Base-by-base conservation (phyloP, 768 basidiomycete species). In the Udeniomyces megalosporus region DNA sequence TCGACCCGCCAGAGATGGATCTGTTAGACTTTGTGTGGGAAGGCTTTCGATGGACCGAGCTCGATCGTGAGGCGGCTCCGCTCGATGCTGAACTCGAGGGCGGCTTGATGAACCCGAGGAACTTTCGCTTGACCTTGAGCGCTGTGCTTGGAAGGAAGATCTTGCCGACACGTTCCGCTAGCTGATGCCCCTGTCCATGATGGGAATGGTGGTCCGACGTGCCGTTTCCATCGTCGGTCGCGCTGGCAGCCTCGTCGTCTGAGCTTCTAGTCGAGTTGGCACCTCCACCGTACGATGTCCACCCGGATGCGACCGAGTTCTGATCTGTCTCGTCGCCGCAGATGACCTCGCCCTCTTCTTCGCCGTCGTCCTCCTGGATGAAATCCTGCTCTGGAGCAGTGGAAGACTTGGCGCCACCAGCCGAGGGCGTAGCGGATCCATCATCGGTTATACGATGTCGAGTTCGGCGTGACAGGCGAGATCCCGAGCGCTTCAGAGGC, bases 91-190 rank as follows among this genome's bases (percentile, higher is more conserved):
- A 58, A 20, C 56, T 52, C 1, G 63, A 53, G 51, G 62, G 50
- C 42, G 51, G 28, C 58, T 65, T 65, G 53, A 65, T 59, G 15
- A 65, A n/a, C 5, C 53, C 53, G 34, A 65, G 42, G 26, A 65
- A 42, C 34, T 60, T 59, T 20, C 46, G 38, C 53, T 65, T 65
- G 31, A 47, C 63, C 28, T 65, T 65, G 45, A 65, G 51, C 1
- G 57, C 63, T 2, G 63, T 59, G 32, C 50, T 53, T 7, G 63
- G 63, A 15, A 65, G 58, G 46, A 65, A 65, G 4, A 65, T 58
- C 58, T 65, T 65, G 31, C 58, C 31, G n/a, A 65, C n/a, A 29
- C 56, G 56, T 32, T 56, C 62, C 3, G 62, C 57, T 28, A 63
- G 57, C n/a, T 51, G 35, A 22, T 58, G 55, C 7, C 44, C 32